These are phyloP conservation scores for Vigna nakashimae DNA, from an alignment of 306 rosid species.

Conservation along the genomic window DNA sequence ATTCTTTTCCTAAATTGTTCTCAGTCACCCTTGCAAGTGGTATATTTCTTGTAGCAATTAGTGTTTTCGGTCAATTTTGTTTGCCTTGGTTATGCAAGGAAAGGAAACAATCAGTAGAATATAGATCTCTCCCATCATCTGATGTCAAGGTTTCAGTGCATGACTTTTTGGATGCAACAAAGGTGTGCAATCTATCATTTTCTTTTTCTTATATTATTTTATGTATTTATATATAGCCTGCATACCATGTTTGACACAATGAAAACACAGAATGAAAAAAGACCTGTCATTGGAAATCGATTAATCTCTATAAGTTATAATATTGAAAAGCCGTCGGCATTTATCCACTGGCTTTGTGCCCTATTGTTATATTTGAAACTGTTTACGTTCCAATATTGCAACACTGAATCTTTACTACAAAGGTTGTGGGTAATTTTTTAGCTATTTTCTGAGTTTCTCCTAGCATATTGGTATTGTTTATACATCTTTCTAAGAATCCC, in stretches of 20 bases:
- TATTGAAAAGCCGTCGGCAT: neutral
- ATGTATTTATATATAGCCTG: neutral
- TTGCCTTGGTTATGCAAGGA: constrained; percentile 55
- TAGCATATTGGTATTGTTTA: constrained; percentile 26
- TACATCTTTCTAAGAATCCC: constrained; percentile 33
- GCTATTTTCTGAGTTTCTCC: constrained; percentile 14
- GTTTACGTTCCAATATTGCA: neutral
- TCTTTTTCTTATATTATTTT: neutral
- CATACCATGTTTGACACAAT: neutral
- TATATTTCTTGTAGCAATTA: constrained; percentile 68
- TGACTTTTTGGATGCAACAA: constrained; percentile 53
- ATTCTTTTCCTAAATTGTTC: constrained; percentile 57
- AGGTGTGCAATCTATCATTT: constrained; percentile 55
- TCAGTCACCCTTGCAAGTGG: constrained; percentile 74
- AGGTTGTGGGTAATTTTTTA: constrained; percentile 25
- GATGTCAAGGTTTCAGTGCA: constrained; percentile 54
- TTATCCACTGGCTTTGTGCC: constrained; percentile 1
- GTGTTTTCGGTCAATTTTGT: constrained; percentile 66
- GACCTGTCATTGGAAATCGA: neutral
- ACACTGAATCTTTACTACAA: neutral
- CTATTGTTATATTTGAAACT: neutral
- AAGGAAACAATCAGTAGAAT: constrained; percentile 51
- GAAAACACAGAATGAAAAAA: neutral
- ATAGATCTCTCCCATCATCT: constrained; percentile 56
- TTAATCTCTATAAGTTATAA: neutral